These are phyloP conservation scores for Penicillium brevicompactum DNA, from an alignment of 2,329 filamentous ascomycete genomes.

Conservation along the genomic window DNA sequence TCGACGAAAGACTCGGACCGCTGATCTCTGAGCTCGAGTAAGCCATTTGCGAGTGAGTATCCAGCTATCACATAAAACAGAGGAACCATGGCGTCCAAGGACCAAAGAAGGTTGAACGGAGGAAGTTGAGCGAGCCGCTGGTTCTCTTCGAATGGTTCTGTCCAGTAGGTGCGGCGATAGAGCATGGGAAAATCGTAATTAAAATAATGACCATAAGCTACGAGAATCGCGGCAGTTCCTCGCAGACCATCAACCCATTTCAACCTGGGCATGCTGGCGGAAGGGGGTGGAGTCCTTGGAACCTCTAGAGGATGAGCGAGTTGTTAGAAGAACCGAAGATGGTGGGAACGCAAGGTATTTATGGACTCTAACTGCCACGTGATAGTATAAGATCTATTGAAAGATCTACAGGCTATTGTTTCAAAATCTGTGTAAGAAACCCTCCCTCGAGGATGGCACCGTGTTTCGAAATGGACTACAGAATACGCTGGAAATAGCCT, in stretches of 20 bases:
- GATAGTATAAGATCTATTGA: not conserved
- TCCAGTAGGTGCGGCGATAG: slow-evolving; percentile 24
- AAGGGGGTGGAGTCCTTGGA: not conserved
- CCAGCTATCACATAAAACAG: slow-evolving; percentile 62
- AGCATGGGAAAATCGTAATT: slow-evolving; percentile 24
- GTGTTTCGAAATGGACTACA: too few relatives aligned
- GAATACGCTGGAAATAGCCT: too few relatives aligned
- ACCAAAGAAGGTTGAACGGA: slow-evolving; percentile 40
- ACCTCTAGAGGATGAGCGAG: not conserved
- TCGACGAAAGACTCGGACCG: slow-evolving; percentile 9
- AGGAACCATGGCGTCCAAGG: slow-evolving; percentile 49
- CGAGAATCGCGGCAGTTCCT: slow-evolving; percentile 29
- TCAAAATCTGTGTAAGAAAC: not conserved
- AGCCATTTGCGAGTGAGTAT: slow-evolving; percentile 57
- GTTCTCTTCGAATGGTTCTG: slow-evolving; percentile 19
- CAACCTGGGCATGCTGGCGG: slow-evolving; percentile 16
- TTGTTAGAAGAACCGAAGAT: not conserved
- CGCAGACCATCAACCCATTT: slow-evolving; percentile 31
- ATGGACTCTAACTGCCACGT: not conserved
- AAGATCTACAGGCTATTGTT: not conserved
- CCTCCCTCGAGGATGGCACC: too few relatives aligned
- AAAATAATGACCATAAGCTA: slow-evolving; percentile 27
- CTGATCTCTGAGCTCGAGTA: slow-evolving; percentile 35
- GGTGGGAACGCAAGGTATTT: not conserved
- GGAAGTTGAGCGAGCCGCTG: slow-evolving; percentile 37